phyloP scores from a whole-genome alignment of 1,284 basidiomycete genomes.

The Cutaneotrichosporon sp. region DNA sequence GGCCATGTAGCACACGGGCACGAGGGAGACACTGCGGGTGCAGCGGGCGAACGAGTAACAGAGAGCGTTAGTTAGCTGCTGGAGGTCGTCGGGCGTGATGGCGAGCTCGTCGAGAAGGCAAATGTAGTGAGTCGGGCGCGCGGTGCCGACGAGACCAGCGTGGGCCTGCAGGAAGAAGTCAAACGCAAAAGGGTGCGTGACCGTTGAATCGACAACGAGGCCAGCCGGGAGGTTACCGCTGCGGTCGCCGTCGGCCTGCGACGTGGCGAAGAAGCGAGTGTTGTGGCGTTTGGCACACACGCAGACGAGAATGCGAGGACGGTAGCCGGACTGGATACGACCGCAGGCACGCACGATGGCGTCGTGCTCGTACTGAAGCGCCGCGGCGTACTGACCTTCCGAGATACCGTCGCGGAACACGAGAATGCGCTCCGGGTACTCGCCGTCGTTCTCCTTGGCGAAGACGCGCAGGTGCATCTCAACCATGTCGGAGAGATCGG shows the following conservation, averaged over 20 bases:
- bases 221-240: slow-evolving; percentile 48
- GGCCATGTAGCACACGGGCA: slow-evolving; percentile 50
- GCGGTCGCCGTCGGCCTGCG: slow-evolving; percentile 35
- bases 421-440: slow-evolving; percentile 43
- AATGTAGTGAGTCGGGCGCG: slow-evolving; percentile 38
- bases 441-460: slow-evolving; percentile 31
- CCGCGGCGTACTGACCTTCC: slow-evolving; percentile 50
- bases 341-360: slow-evolving; percentile 40
- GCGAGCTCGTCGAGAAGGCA: slow-evolving; percentile 46
- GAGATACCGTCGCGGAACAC: slow-evolving; percentile 51
- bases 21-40: slow-evolving; percentile 43
- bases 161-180: slow-evolving; percentile 48
- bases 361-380: slow-evolving; percentile 45
- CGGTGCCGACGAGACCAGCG: slow-evolving; percentile 34
- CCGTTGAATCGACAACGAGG: slow-evolving; percentile 37
- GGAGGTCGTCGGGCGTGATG: slow-evolving; percentile 40
- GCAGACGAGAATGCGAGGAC: slow-evolving; percentile 32
- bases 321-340: slow-evolving; percentile 20
- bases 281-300: slow-evolving; percentile 47
- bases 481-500: slow-evolving; percentile 36
- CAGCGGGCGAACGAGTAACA: slow-evolving; percentile 49
- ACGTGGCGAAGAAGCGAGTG: slow-evolving; percentile 47
- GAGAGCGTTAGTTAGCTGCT: slow-evolving; percentile 45
- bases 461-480: slow-evolving; percentile 38
- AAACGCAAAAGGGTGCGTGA: slow-evolving; percentile 49